phyloP scores from a whole-genome alignment of 495 filamentous ascomycete species.

The Penicillium roqueforti region DNA sequence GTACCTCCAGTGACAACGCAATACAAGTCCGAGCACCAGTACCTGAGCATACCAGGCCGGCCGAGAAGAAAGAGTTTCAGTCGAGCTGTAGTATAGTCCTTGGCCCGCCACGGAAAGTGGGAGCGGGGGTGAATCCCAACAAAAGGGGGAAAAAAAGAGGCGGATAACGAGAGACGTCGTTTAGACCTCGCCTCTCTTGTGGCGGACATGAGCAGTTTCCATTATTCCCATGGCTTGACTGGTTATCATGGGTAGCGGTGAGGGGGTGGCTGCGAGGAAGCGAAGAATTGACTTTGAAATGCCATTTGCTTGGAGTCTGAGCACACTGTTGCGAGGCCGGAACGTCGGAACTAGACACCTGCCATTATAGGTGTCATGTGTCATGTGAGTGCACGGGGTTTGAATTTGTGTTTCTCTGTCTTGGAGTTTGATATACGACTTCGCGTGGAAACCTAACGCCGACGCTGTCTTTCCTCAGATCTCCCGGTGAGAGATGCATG shows the following conservation, averaged over 20 bases:
- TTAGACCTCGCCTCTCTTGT: constrained; percentile 2
- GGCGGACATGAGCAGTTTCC: not conserved
- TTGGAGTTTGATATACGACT: not conserved
- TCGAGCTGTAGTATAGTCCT: constrained; percentile 1
- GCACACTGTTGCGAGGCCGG: constrained; percentile 11
- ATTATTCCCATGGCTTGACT: not conserved
- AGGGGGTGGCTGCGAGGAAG: constrained; percentile 7
- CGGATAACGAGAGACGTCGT: not conserved
- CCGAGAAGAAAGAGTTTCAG: constrained; percentile 6
- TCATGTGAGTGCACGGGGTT: constrained; percentile 13
- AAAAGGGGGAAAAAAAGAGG: not conserved
- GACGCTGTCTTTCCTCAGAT: constrained; percentile 7
- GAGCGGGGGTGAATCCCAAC: not conserved
- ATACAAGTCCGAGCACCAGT: constrained; percentile 12
- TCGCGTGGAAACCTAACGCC: constrained; percentile 1
- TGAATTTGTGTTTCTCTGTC: constrained; percentile 4
- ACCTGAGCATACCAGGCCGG: constrained; percentile 6
- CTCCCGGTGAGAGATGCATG: not conserved
- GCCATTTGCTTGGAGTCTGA: not conserved
- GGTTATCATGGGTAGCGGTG: constrained; percentile 12
- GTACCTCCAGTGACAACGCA: constrained; percentile 18
- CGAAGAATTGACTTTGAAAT: constrained; percentile 22
- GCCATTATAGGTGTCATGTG: not conserved
- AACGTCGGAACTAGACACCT: constrained; percentile 18
- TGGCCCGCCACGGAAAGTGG: not conserved